Base-by-base conservation (phyloP, 192 early-diverging fungal genomes). In the Fimicolochytrium jonesii region DNA sequence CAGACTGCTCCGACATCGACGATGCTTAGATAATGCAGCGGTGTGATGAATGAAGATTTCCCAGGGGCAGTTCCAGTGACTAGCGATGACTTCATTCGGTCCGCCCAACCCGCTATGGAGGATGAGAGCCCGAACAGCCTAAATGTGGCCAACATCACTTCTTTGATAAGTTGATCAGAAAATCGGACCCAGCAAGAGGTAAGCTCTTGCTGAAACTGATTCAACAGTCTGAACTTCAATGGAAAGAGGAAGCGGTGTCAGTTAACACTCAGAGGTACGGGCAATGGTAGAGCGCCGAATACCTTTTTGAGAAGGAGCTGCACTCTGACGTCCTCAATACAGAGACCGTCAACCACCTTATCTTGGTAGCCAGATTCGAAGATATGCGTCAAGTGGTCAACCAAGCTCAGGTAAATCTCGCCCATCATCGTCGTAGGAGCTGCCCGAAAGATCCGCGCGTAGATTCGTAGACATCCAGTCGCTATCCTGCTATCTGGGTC, bases 111-210 rank as follows among this genome's bases (percentile, higher is more conserved):
- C 17, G 53, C 33, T 3, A 55, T 34, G 7, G 53, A 55, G 6
- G 46, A 61, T 7, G 51, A 53, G 26, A 49, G 10, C 23, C 60
- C 43, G 36, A 80, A 50, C 9, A 82, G 49, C 26, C 67, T 59
- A 43, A 71, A 70, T 9, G 73, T 70, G 2, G 60, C 52, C 17
- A 59, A 55, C 59, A 82, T 69, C 17, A 77, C 56, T 29, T 79
- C 72, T 30, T 64, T 70, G 26, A 73, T 55, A 13, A 79, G 39
- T 18, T 63, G 60, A 26, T 82, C 75, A 1, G 76, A 52, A 54
- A 78, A 82, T 53, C 80, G 42, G 23, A 74, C 54, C 80, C 80
- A 82, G 32, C 68, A 72, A 2, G 74, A 77, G 30, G 80, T 78
- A 6, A 82, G 33, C 34, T 82, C 75, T 22, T 57, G 39, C 59